These are phyloP conservation scores for Penicillium sp. DNA, from an alignment of 2,329 filamentous ascomycete species.

Conservation along the genomic window DNA sequence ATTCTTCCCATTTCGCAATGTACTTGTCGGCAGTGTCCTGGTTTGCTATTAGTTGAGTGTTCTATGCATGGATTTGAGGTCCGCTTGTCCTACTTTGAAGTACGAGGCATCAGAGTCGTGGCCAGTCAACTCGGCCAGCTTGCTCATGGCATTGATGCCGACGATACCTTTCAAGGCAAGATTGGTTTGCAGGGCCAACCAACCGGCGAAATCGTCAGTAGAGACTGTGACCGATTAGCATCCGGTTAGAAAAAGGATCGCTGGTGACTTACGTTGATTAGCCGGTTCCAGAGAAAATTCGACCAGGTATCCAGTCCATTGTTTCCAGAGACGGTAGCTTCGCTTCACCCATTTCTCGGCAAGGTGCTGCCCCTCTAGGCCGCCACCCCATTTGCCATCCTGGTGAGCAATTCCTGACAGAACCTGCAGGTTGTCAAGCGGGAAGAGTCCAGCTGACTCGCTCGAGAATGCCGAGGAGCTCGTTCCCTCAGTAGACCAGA, in stretches of 20 bases:
- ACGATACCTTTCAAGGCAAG: constrained; percentile 81
- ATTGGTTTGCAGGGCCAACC: constrained; percentile 75
- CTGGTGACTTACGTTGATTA: constrained; percentile 59
- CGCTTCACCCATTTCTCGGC: constrained; percentile 64
- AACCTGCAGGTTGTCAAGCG: constrained; percentile 50
- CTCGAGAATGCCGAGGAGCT: constrained; percentile 20
- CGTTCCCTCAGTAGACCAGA: constrained; percentile 51
- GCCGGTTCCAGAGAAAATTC: constrained; percentile 70
- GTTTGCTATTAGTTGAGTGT: constrained; percentile 4
- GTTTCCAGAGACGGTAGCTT: constrained; percentile 70
- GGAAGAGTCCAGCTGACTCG: constrained; percentile 40
- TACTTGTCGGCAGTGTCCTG: constrained; percentile 63
- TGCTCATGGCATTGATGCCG: constrained; percentile 74
- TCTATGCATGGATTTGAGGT: not conserved
- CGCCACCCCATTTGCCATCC: constrained; percentile 61
- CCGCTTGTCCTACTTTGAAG: constrained; percentile 48
- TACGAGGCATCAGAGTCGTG: constrained; percentile 56
- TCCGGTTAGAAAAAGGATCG: not conserved
- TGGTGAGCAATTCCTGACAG: constrained; percentile 56
- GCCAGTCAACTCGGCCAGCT: constrained; percentile 63
- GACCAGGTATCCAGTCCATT: constrained; percentile 79
- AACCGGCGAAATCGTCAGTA: constrained; percentile 81
- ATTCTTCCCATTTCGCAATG: constrained; percentile 68
- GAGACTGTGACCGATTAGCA: constrained; percentile 53
- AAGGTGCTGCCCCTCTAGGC: constrained; percentile 53